Evolutionary conservation across 768 basidiomycete species (phyloP), one percentile per base, ranked within the genome.

Genomic region (Termitomyces sp.): DNA sequence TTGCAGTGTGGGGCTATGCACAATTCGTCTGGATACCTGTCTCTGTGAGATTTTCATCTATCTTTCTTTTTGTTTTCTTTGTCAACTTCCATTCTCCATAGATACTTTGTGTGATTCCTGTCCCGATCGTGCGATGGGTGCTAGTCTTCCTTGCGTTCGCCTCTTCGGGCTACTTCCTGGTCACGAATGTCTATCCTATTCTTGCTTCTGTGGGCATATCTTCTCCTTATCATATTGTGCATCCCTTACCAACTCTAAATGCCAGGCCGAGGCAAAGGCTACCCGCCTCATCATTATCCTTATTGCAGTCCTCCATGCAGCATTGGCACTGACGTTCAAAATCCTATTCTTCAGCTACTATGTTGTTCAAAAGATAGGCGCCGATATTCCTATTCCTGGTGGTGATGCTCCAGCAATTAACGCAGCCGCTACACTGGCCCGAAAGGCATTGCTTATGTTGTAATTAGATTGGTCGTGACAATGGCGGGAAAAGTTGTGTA

Each of bases 11-110:
- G 88, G 89, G 89, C 0, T 92, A 93, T 66, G 83, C 76, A 10
- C 82, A 87, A 65, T 92, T 93, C 58, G 82, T 90, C 3, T 94
- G 92, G 93, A 91, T 94, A 58, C 89, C 92, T 10, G 86, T 91
- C 41, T 81, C 93, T 39, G 90, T 92, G 56, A 58, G 87, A 74
- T 47, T 4, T 21, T 30, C 59, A 37, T 30, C 10, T 35, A 35
- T 35, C 14, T 42, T 14, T 52, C 30, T 25, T 21, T 40, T 54
- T 45, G 9, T 41, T 39, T 25, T 27, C 30, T 21, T 25, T 10
- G 27, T 37, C 27, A 27, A 42, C 37, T 48, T 47, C 43, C 19
- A 16, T 27, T 39, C 52, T 10, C 9, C 34, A 17, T 58, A 92
- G 90, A 72, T 95, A 9, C 73, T 97, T 11, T 95, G 91, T 65